Evolutionary conservation across 1,139 yeast species (phyloP), one percentile per base, ranked within the genome.

Genomic region (Pichia sp.): DNA sequence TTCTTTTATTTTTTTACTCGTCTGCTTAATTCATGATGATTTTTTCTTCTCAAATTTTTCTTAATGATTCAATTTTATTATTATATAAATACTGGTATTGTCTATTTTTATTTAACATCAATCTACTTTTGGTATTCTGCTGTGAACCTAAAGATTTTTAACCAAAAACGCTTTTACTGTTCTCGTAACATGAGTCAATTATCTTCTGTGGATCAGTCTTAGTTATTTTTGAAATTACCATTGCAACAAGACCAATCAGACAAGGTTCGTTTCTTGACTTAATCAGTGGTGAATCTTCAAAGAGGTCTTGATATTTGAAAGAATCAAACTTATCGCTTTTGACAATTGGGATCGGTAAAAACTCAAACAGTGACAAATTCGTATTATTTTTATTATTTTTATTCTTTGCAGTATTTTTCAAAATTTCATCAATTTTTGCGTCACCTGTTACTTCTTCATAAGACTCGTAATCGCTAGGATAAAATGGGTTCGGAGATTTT

Each of bases 201-300:
- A 92, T 72, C 4, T 67, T 64, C 42, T 75, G 71, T 8, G 81
- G 66, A 4, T 78, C 68, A 6, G 71, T 73, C 36, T 73, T 71
- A 23, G 49, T 52, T 42, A 90, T 62, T 28, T 72, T 72, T 9
- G 94, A 77, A 52, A 92, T 71, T 8, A 86, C 82, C 52, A 81
- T 77, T 0, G 95, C 97, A 1, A 90, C 92, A 42, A 79, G 76
- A 1, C 87, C 87, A 46, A 92, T 79, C 42, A 77, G 73, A 42
- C 94, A 88, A 0, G 98, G 98, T 63, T 92, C 98, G 61, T 94
- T 88, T 55, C 98, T 72, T 1, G 94, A 82, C 53, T 84, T 83
- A 39, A 92, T 76, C 69, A 86, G 66, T 4, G 85, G 83, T 8
- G 66, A 55, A 2, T 75, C 60, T 0, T 75, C 74, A 33, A 49